Conservation (phyloP, 2,329 filamentous ascomycete genomes). For the Colletotrichum sp. region DNA sequence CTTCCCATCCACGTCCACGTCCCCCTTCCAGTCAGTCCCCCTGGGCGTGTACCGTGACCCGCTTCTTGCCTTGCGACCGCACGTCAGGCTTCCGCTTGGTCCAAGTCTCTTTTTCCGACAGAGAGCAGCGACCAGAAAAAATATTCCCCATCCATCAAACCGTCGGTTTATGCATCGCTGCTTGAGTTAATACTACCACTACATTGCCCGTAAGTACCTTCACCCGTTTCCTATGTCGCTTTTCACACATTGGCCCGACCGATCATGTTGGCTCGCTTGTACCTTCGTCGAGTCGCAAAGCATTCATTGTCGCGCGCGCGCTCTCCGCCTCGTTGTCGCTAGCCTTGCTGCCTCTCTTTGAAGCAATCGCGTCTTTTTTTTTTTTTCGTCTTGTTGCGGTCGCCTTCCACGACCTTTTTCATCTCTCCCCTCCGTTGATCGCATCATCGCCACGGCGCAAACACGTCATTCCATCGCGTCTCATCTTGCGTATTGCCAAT, state of each 20-base stretch:
- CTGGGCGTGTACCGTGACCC: conserved; percentile 19
- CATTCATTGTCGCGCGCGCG: not conserved
- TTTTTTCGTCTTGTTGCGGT: not conserved
- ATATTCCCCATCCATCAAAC: conserved; percentile 23
- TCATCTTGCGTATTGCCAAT: not conserved
- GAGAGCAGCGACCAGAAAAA: conserved; percentile 15
- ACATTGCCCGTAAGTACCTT: conserved; percentile 40
- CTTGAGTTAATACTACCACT: conserved; percentile 27
- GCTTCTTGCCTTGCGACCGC: conserved; percentile 18
- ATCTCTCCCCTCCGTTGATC: not conserved
- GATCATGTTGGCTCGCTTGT: conserved; percentile 7
- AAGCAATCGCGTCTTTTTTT: not conserved
- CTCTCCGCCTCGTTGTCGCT: not conserved
- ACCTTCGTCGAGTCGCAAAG: not conserved
- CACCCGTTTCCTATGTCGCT: conserved; percentile 21
- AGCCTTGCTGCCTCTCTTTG: not conserved
- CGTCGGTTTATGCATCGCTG: conserved; percentile 20
- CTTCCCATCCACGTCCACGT: not conserved
- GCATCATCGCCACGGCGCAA: not conserved
- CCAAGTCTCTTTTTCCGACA: conserved; percentile 14
- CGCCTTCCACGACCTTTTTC: not conserved
- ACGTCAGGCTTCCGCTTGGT: conserved; percentile 14
- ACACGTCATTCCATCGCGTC: not conserved
- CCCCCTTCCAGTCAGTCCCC: not conserved
- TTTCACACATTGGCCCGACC: conserved; percentile 13